phyloP scores from a whole-genome alignment of 176 grass and related monocot genomes.

The Avena insularis region DNA sequence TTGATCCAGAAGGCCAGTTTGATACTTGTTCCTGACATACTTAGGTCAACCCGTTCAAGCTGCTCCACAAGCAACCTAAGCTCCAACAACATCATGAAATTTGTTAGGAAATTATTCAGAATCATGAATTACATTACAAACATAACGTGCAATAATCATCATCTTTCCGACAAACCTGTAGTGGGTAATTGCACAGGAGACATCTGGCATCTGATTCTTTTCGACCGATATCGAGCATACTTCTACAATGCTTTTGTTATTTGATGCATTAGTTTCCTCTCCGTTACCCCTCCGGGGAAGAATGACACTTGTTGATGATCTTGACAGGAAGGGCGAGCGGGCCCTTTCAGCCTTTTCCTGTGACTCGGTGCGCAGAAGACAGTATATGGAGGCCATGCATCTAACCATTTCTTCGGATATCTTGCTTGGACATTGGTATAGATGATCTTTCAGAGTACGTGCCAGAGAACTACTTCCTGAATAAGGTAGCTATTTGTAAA shows the following conservation, averaged over 20 bases:
- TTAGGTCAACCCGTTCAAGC: conserved; percentile 90
- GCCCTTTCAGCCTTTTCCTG: conserved; percentile 61
- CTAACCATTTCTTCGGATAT: conserved; percentile 99
- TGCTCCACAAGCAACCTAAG: conserved; percentile 93
- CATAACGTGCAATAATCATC: not conserved
- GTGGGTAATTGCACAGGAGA: conserved; percentile 71
- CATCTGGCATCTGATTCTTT: conserved; percentile 67
- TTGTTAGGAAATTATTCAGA: conserved; percentile 10
- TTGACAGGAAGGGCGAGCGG: conserved; percentile 73
- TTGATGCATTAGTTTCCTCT: conserved; percentile 57
- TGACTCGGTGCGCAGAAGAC: conserved; percentile 57
- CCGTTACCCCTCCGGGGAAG: conserved; percentile 59
- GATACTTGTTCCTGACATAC: conserved; percentile 55
- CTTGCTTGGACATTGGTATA: conserved; percentile 92
- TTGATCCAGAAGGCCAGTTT: conserved; percentile 98
- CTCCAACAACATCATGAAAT: not conserved
- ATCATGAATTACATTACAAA: not conserved
- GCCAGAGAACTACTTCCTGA: conserved; percentile 62
- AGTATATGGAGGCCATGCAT: conserved; percentile 92
- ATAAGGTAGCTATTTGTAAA: conserved; percentile 69
- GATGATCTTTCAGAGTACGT: conserved; percentile 89
- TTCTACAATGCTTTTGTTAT: conserved; percentile 59
- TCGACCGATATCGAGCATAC: conserved; percentile 64
- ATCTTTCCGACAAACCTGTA: conserved; percentile 68
- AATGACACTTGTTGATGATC: conserved; percentile 76